Percentiles rank a stretch among this genome's conserved stretches.
Evolutionary conservation across 2,329 filamentous ascomycete genomes (phyloP).

Genomic region (Fusarium sp.): DNA sequence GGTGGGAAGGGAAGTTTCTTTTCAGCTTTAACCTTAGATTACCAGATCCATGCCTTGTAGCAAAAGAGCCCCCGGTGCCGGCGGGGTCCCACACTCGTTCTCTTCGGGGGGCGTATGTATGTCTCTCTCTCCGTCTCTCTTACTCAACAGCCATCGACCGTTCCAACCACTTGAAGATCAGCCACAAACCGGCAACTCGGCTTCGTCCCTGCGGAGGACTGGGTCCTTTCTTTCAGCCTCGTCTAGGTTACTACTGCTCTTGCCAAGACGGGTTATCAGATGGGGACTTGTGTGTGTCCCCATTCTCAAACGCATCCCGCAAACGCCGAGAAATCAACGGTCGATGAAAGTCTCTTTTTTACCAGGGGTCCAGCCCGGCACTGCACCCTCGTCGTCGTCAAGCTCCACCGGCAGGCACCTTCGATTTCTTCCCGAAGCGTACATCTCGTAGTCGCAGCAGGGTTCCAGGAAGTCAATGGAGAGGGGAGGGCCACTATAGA

Average conservation of each 20-base stretch:
- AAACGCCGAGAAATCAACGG: constrained; percentile 11
- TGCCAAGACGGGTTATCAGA: constrained; percentile 16
- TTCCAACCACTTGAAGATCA: not conserved
- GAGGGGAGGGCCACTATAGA: not conserved
- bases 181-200: constrained; percentile 7
- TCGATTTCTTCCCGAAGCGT: constrained; percentile 3
- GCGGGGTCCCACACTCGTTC: not conserved
- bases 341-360: not conserved
- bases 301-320: not conserved
- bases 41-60: constrained; percentile 2
- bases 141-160: not conserved
- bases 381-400: not conserved
- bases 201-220: not conserved
- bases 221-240: not conserved
- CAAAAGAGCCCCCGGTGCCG: not conserved
- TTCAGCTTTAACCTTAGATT: constrained; percentile 19
- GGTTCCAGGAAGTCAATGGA: not conserved
- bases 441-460: constrained; percentile 1
- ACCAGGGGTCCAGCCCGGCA: not conserved
- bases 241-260: not conserved
- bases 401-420: constrained; percentile 1
- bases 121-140: not conserved
- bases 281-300: not conserved
- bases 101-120: not conserved
- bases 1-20: constrained; percentile 4